Base-by-base conservation (phyloP, 306 rosid genomes). In the Hippophae rhamnoides region DNA sequence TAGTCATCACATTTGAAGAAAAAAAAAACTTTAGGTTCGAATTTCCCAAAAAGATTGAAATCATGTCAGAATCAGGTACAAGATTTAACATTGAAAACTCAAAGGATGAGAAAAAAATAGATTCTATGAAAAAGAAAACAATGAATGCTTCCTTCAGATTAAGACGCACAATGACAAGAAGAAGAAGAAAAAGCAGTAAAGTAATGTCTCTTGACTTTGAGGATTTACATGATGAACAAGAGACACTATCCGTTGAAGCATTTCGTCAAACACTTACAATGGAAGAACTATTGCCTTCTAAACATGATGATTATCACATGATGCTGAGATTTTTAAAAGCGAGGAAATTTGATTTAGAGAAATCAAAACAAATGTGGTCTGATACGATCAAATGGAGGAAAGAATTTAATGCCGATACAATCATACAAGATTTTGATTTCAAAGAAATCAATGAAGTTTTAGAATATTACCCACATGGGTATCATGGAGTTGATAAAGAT, bases 271-370 rank as follows among this genome's bases (percentile, higher is more conserved):
- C 78, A 46, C 92, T 92, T 66, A 47, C 88, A 13, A 58, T 67
- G 73, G 99, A 88, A 6, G 94, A 86, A n/a, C 84, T 88, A 31
- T 82, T 92, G 59, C 96, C 93, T 61, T 49, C 81, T 43, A 81
- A 80, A 78, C 99, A 88, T 47, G 93, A 92, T 78, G 99, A 88
- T 72, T 88, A 85, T 77, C 99, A 92, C 61, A 80, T 64, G 81
- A 69, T 92, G 88, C 95, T 92, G 65, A 89, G 98, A 77, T 92
- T 92, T 78, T 73, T 92, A 38, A 88, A 81, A 87, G 96, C 96
- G 63, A 83, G 96, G 74, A 92, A 74, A 75, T 78, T 83, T 61
- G 96, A 92, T 9, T 38, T 84, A 45, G 86, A 84, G 52, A 92
- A 88, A 76, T 66, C 99, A 69, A 92, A 80, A 83, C 84, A 69